Base-by-base conservation (phyloP, 2,329 filamentous ascomycete genomes). In the Hypoxylon sp. region DNA sequence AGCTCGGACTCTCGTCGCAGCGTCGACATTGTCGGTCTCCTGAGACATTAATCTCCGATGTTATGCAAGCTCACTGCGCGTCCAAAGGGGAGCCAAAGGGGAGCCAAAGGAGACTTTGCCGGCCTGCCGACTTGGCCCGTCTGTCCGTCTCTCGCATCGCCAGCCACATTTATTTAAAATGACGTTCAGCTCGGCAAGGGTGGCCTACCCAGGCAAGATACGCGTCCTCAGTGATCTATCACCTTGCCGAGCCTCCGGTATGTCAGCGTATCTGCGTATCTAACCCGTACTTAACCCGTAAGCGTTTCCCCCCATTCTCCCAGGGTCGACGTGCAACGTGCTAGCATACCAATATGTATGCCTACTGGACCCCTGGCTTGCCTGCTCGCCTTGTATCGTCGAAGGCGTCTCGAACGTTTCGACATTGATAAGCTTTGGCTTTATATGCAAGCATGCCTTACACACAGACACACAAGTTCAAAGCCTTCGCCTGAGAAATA, bases 151-250 rank as follows among this genome's bases (percentile, higher is more conserved):
- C 50, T 58, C n/a, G 58, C 48, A 42, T 35, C 54, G 47, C 47
- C 26, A 46, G 42, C 58, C 45, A 61, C 49, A 48, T n/a, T n/a
- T n/a, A 45, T 26, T 50, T 45, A 53, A 53, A 55, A 62, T 58
- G 11, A 50, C 55, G 40, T 51, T 60, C 60, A 62, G 56, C 60
- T 60, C 11, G 49, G 51, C 56, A 26, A 29, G 57, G 59, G 53
- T 17, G n/a, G n/a, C 31, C 31, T 17, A 35, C 17, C n/a, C 31
- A n/a, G n/a, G n/a, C n/a, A n/a, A n/a, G n/a, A n/a, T n/a, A n/a
- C n/a, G n/a, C n/a, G n/a, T n/a, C n/a, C n/a, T n/a, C 40, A 29
- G 35, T 38, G 18, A 26, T 7, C 33, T 31, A 50, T 33, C 24
- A 24, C 40, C 48, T 23, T 46, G 47, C 38, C 49, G 49, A 43